Percentiles rank a stretch among this genome's conserved stretches.
These are phyloP conservation scores for Lobosporangium transversale DNA, from an alignment of 192 early-diverging fungal species.

Conservation along the genomic window DNA sequence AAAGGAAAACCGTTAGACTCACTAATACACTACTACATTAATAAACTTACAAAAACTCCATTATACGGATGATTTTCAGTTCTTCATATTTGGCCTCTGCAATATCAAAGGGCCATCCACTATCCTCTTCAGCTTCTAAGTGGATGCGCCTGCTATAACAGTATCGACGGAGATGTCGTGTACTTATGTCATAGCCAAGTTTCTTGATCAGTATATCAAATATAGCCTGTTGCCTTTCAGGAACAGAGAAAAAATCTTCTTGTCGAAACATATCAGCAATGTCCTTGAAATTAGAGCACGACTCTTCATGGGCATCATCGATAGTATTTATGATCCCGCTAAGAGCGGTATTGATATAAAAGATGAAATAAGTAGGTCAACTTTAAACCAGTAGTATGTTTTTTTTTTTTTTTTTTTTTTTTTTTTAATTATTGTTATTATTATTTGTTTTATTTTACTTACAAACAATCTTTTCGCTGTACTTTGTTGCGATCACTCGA, in stretches of 20 bases:
- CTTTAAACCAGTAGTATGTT: background rate
- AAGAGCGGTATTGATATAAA: constrained; percentile 7
- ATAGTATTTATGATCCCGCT: constrained; percentile 9
- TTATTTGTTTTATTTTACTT: too few species aligned
- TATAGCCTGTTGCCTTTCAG: background rate
- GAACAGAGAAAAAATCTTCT: constrained; percentile 6
- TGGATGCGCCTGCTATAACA: background rate
- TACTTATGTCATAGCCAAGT: background rate
- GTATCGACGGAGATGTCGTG: constrained; percentile 3
- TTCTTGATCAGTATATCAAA: background rate
- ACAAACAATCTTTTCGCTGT: constrained; percentile 4
- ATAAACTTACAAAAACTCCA: constrained; percentile 4
- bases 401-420: background rate
- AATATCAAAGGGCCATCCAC: background rate
- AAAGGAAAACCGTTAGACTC: constrained; percentile 1
- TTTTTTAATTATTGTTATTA: too few species aligned
- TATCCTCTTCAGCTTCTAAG: constrained; percentile 5
- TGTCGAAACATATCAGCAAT: background rate
- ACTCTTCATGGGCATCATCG: background rate
- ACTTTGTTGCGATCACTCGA: background rate
- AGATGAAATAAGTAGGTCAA: background rate
- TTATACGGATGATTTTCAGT: constrained; percentile 8
- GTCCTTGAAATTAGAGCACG: background rate
- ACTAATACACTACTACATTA: too few species aligned
- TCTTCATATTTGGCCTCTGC: constrained; percentile 1